Conservation (phyloP, 352 stramenopile species). For the Globisporangium solare region DNA sequence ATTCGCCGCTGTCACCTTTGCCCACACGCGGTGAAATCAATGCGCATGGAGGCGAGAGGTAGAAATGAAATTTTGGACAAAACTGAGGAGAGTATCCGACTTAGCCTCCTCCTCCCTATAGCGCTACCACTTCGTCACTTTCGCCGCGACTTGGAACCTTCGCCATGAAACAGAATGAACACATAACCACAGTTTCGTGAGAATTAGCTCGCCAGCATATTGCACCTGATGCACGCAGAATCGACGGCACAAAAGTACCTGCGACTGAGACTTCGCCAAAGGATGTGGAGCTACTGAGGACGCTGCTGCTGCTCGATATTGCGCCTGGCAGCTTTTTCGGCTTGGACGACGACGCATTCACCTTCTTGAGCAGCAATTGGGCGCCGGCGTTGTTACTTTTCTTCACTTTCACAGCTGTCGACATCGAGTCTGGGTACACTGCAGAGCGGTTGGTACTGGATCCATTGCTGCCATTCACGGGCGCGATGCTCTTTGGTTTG, state of each 20-base stretch:
- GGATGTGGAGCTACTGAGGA: slow-evolving; percentile 9
- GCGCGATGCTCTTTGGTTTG: slow-evolving; percentile 22
- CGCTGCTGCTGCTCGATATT: slow-evolving; percentile 11
- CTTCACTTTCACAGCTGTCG: slow-evolving; percentile 1
- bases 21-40: too few species aligned
- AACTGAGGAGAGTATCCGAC: slow-evolving; percentile 5
- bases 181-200: too few species aligned
- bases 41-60: not conserved
- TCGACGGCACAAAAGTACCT: not conserved
- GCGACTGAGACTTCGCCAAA: slow-evolving; percentile 6
- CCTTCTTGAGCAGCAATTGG: slow-evolving; percentile 27
- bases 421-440: slow-evolving; percentile 20
- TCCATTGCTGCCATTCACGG: slow-evolving; percentile 17
- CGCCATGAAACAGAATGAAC: too few species aligned
- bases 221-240: too few species aligned
- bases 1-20: too few species aligned
- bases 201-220: too few species aligned
- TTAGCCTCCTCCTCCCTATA: not conserved
- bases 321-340: slow-evolving; percentile 11
- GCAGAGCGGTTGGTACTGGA: slow-evolving; percentile 27
- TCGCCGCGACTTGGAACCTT: slow-evolving; percentile 23
- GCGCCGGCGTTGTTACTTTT: slow-evolving; percentile 1
- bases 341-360: slow-evolving; percentile 13
- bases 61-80: slow-evolving; percentile 1
- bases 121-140: slow-evolving; percentile 14